Evolutionary conservation across 768 basidiomycete genomes (phyloP).

Genomic region (Boletus reticuloceps): DNA sequence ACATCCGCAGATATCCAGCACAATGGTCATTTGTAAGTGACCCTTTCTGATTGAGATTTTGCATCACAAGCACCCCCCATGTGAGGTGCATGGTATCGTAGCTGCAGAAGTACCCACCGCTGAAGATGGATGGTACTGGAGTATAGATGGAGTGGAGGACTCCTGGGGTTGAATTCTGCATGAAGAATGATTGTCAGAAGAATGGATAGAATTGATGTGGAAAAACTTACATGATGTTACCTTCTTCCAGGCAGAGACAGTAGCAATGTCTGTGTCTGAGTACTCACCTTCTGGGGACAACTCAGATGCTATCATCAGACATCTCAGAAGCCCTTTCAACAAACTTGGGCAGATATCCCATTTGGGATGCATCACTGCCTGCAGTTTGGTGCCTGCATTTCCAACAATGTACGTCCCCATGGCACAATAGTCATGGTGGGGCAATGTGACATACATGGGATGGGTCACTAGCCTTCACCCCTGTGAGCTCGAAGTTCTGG

Average conservation of each 20-base stretch:
- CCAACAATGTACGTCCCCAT: background rate
- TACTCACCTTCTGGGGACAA: too few relatives aligned
- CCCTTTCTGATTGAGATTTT: background rate
- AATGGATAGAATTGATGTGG: too few relatives aligned
- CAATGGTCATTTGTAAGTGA: background rate
- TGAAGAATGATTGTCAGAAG: too few relatives aligned
- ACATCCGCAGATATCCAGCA: background rate
- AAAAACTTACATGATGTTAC: too few relatives aligned
- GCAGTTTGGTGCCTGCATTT: background rate
- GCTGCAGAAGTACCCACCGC: background rate
- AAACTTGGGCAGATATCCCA: too few relatives aligned
- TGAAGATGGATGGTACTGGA: background rate
- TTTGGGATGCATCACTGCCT: background rate
- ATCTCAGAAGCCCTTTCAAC: too few relatives aligned
- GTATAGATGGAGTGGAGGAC: background rate
- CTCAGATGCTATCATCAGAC: too few relatives aligned
- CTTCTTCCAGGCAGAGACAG: too few relatives aligned
- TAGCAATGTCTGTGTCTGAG: too few relatives aligned
- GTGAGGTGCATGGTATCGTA: slow-evolving; percentile 5
- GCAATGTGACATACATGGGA: background rate
- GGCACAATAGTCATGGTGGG: slow-evolving; percentile 1
- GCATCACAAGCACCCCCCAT: rapidly evolving
- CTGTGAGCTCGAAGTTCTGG: background rate
- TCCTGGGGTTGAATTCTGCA: background rate
- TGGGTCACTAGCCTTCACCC: slow-evolving; percentile 1